These are phyloP conservation scores for Tricharina praecox DNA, from an alignment of 495 filamentous ascomycete genomes.

Conservation along the genomic window DNA sequence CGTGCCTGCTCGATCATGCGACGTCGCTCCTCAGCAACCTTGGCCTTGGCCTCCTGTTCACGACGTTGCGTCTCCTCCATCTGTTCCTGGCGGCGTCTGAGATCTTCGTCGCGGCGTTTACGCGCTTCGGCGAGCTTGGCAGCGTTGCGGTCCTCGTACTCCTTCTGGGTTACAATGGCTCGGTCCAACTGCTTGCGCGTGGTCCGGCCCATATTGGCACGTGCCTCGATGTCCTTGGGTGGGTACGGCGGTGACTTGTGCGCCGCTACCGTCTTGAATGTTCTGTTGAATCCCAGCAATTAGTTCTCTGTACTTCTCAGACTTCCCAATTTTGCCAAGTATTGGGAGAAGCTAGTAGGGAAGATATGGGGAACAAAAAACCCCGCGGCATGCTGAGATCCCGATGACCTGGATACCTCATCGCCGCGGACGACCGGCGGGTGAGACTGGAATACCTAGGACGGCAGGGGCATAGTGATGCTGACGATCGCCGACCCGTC, in stretches of 20 bases:
- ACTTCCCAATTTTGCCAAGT: too few species aligned
- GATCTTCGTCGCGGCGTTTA: conserved; percentile 57
- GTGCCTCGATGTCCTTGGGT: conserved; percentile 71
- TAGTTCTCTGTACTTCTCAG: too few species aligned
- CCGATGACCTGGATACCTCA: not conserved
- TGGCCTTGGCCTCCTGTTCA: conserved; percentile 51
- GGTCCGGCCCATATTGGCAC: conserved; percentile 88
- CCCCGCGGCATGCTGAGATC: not conserved
- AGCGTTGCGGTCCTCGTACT: conserved; percentile 88
- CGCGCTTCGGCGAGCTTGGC: conserved; percentile 61
- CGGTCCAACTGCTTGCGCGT: conserved; percentile 82
- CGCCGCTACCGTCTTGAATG: conserved; percentile 62
- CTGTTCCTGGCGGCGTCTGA: conserved; percentile 55
- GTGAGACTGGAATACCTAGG: too few species aligned
- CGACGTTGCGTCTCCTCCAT: conserved; percentile 45
- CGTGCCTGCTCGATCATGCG: conserved; percentile 60
- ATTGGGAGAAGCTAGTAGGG: not conserved
- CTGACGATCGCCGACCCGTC: too few species aligned
- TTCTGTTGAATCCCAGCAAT: conserved; percentile 11
- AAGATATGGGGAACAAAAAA: not conserved
- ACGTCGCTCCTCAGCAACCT: conserved; percentile 66
- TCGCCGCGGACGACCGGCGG: too few species aligned
- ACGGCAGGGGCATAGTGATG: too few species aligned
- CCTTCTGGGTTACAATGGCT: conserved; percentile 62
- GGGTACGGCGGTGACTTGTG: conserved; percentile 81